Evolutionary conservation across 495 filamentous ascomycete genomes (phyloP).

Genomic region (Xylaria scruposa): DNA sequence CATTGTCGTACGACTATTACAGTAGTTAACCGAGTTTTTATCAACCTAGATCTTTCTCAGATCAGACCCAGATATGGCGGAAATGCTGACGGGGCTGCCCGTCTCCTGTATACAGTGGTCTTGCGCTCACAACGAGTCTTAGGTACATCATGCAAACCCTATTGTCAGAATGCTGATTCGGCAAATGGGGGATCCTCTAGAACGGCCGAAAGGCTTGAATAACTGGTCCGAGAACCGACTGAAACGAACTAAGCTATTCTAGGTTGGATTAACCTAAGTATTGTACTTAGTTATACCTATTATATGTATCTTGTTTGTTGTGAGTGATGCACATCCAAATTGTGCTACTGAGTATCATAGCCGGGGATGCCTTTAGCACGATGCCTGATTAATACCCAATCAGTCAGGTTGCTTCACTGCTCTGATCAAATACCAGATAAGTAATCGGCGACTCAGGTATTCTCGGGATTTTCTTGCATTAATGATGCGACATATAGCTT

Average conservation of each 20-base stretch:
- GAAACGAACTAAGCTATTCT: slow-evolving; percentile 14
- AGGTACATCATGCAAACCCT: background rate
- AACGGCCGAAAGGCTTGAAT: slow-evolving; percentile 3
- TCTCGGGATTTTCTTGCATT: background rate
- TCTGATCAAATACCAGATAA: background rate
- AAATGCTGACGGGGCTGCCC: background rate
- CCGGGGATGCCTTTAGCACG: background rate
- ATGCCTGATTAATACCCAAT: slow-evolving; percentile 18
- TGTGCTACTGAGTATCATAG: slow-evolving; percentile 1
- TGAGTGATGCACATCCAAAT: background rate
- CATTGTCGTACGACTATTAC: slow-evolving; percentile 5
- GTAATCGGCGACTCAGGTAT: background rate
- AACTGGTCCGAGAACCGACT: background rate
- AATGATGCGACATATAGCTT: background rate
- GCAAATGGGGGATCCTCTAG: slow-evolving; percentile 8
- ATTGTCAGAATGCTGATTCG: slow-evolving; percentile 10
- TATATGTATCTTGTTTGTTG: background rate
- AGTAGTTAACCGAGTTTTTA: background rate
- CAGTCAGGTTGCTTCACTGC: slow-evolving; percentile 12
- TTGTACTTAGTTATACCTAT: too few relatives aligned
- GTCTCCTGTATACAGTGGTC: background rate
- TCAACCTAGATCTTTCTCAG: slow-evolving; percentile 2
- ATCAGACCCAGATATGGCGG: background rate
- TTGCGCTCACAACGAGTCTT: background rate
- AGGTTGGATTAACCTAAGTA: background rate